A percentile compares a stretch with the other conserved stretches of the same genome.
These are phyloP conservation scores for Cercis canadensis DNA, from an alignment of 306 rosid genomes.

Conservation along the genomic window DNA sequence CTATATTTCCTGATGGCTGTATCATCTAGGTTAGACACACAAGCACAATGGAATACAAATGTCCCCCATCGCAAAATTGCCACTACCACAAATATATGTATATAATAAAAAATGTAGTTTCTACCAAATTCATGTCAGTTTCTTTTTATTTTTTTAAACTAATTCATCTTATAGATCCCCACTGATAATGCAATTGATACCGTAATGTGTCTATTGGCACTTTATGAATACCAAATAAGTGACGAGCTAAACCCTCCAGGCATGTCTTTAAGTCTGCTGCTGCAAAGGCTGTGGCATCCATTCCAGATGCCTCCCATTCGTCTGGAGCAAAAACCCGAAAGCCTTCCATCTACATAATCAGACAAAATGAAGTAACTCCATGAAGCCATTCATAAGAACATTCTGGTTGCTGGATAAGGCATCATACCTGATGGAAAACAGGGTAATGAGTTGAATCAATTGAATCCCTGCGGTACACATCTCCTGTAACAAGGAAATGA, in stretches of 20 bases:
- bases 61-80: background rate
- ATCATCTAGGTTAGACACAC: background rate
- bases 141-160: slow-evolving; percentile 7
- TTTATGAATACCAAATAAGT: slow-evolving; percentile 77
- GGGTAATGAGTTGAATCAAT: slow-evolving; percentile 98
- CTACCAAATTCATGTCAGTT: background rate
- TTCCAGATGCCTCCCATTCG: slow-evolving; percentile 80
- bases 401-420: slow-evolving; percentile 5
- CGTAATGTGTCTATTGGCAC: slow-evolving; percentile 8
- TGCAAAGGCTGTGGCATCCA: slow-evolving; percentile 78
- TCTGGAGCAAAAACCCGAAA: slow-evolving; percentile 79
- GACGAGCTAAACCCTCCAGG: slow-evolving; percentile 94
- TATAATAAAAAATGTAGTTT: slow-evolving; percentile 27
- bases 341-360: slow-evolving; percentile 85
- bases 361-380: slow-evolving; percentile 32
- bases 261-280: slow-evolving; percentile 90
- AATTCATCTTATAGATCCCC: background rate
- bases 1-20: background rate
- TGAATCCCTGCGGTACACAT: slow-evolving; percentile 97
- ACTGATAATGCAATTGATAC: slow-evolving; percentile 1
- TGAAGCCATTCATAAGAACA: slow-evolving; percentile 26
- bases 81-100: background rate
- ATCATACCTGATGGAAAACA: slow-evolving; percentile 88
- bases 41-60: background rate
- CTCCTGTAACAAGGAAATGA: slow-evolving; percentile 97